Conservation (phyloP, 108 stramenopile species). For the Cyclotella cryptica region DNA sequence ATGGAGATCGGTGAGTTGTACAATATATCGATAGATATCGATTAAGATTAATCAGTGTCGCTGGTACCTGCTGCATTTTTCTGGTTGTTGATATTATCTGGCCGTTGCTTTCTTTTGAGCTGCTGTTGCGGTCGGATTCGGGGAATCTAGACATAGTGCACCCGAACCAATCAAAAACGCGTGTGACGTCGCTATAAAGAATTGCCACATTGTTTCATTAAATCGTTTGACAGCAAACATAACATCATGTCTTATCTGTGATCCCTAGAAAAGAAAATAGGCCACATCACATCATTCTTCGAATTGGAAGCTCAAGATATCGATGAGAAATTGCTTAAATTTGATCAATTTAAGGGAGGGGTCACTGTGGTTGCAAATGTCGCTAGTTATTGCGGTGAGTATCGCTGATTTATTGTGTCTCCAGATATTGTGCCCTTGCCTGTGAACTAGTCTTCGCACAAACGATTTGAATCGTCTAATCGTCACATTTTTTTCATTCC, state of each 20-base stretch:
- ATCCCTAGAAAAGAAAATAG: conserved; percentile 59
- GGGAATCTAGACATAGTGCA: too few relatives aligned
- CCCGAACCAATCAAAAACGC: too few relatives aligned
- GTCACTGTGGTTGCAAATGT: conserved; percentile 85
- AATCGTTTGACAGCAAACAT: neutral
- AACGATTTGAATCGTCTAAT: neutral
- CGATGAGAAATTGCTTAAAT: conserved; percentile 62
- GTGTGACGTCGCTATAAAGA: too few relatives aligned
- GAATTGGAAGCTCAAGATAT: conserved; percentile 83
- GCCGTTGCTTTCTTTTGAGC: too few relatives aligned
- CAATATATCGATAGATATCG: neutral
- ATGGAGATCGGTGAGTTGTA: conserved; percentile 37
- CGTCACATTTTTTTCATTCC: neutral
- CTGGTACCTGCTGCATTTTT: neutral
- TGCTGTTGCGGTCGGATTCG: too few relatives aligned
- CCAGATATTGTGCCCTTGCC: neutral
- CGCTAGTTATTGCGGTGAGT: conserved; percentile 77
- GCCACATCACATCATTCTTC: conserved; percentile 72
- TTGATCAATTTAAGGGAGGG: conserved; percentile 71
- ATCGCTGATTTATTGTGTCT: neutral
- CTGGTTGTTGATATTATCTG: neutral
- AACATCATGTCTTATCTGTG: neutral
- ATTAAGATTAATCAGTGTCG: neutral
- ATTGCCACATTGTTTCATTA: neutral
- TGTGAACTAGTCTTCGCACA: neutral